Evolutionary conservation across 768 basidiomycete genomes (phyloP).

Genomic region (Kwoniella pini): DNA sequence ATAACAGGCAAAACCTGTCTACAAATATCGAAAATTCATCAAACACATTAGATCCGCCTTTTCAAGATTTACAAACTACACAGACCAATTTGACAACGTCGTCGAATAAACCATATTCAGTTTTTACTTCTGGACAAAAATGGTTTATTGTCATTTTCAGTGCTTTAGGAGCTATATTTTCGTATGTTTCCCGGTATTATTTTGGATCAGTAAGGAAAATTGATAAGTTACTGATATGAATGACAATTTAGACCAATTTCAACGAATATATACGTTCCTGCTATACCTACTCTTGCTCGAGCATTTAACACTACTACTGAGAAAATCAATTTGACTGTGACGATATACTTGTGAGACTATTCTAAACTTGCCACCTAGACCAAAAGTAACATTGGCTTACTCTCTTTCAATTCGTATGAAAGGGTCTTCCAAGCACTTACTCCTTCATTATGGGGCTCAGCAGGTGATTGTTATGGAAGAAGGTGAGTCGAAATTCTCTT

Average conservation of each 20-base stretch:
- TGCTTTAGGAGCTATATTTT: conserved; percentile 44
- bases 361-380: no score
- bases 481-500: conserved; percentile 1
- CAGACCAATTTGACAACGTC: conserved; percentile 13
- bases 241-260: conserved; percentile 15
- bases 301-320: conserved; percentile 70
- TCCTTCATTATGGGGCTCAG: conserved; percentile 66
- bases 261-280: conserved; percentile 80
- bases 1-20: no score
- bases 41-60: neutral
- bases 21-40: no score
- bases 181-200: conserved; percentile 52
- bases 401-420: no score
- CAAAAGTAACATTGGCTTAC: no score
- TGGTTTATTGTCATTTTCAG: conserved; percentile 40
- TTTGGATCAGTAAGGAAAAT: no score
- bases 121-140: conserved; percentile 27
- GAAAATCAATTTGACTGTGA: conserved; percentile 77
- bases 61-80: conserved; percentile 11
- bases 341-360: conserved; percentile 64
- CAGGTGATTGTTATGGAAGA: conserved; percentile 58
- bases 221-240: no score
- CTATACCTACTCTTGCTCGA: conserved; percentile 68
- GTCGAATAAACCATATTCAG: conserved; percentile 31
- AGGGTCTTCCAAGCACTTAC: conserved; percentile 53